Base-by-base conservation (phyloP, 495 filamentous ascomycete species). In the Alectoria sarmentosa region DNA sequence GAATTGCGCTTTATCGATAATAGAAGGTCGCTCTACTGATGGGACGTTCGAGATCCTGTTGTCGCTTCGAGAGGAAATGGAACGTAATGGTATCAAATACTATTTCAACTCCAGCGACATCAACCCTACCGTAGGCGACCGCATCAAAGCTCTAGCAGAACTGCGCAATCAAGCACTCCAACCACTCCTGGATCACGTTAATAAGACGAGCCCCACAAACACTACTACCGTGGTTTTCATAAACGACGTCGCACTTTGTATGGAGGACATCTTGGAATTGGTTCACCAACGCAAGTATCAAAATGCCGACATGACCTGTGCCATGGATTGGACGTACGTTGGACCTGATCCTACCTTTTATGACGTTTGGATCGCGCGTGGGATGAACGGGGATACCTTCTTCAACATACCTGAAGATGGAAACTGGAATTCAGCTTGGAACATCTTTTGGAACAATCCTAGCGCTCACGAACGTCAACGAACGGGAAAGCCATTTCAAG, bases 191-290 rank as follows among this genome's bases (percentile, higher is more conserved):
- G 63, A 73, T 17, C 44, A 41, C 39, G 30, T n/a, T 30, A 14
- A 41, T 8, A 41, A 44, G 13, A 32, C 58, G 39, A 56, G 66
- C 1, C 23, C 58, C n/a, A 48, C 44, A 17, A 52, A 52, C 30
- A 67, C 77, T 62, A 71, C 79, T 14, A 77, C 77, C 1, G 69
- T 83, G 19, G 65, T 83, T 38, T 83, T 83, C 69, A n/a, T 80
- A 60, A 80, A 82, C 63, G 80, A 82, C 62, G 75, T 84, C 19
- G 74, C 74, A 41, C 55, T 76, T 23, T 84, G 81, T 65, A 62
- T 72, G 36, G 78, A 83, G 46, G 81, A 84, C 69, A 77, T 83
- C 26, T 76, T 83, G 36, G 81, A 84, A 67, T 64, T 84, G 0
- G 61, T 79, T 1, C 78, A 80, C 63, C 79, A 83, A 65, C 75